phyloP scores from a whole-genome alignment of 768 basidiomycete species.

The Auriculariales sp. region DNA sequence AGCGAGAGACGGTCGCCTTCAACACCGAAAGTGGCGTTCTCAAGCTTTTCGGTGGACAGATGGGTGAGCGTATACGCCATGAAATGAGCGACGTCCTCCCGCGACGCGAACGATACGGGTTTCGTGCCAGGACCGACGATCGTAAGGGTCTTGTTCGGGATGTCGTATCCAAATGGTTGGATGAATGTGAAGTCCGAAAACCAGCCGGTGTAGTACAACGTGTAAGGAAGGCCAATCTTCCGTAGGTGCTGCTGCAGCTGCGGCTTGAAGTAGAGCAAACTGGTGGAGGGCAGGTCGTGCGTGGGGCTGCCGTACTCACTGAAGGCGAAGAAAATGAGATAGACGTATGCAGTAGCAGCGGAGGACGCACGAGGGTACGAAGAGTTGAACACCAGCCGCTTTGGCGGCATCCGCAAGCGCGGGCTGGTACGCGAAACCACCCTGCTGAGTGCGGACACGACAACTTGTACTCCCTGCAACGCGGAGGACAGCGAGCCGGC shows the following conservation, averaged over 20 bases:
- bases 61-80: slow-evolving; percentile 8
- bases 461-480: no score
- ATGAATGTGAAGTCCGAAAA: slow-evolving; percentile 1
- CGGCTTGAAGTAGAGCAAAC: neutral
- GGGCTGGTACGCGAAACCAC: no score
- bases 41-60: slow-evolving; percentile 5
- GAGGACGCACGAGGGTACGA: no score
- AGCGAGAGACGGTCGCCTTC: no score
- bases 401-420: no score
- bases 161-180: slow-evolving; percentile 5
- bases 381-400: no score
- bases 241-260: neutral
- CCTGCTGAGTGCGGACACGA: no score
- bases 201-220: neutral
- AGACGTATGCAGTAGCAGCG: no score
- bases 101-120: slow-evolving; percentile 7
- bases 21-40: no score
- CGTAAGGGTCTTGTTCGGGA: slow-evolving; percentile 7
- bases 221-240: neutral
- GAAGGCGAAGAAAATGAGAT: no score
- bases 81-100: slow-evolving; percentile 10
- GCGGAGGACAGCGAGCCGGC: no score
- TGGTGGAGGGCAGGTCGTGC: neutral
- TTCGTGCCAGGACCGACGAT: slow-evolving; percentile 9
- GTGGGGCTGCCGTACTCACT: neutral